Evolutionary conservation across 2,329 filamentous ascomycete genomes (phyloP).

Genomic region (Fusarium fracticaudum): DNA sequence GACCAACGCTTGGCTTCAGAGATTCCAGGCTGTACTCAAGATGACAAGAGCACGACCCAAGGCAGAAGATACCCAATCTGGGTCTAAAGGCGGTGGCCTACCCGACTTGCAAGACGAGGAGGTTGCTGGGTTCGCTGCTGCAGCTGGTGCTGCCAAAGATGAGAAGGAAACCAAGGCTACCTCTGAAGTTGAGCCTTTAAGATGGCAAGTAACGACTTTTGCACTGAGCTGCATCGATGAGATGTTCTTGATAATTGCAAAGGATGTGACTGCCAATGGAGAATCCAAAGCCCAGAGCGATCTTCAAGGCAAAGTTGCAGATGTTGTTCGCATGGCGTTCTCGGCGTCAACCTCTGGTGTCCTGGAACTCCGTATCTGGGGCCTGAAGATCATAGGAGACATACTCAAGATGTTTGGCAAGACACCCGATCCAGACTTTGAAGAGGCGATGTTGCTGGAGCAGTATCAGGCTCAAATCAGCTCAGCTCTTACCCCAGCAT

Average conservation of each 20-base stretch:
- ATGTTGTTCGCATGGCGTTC: slow-evolving; percentile 96
- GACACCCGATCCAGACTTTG: slow-evolving; percentile 93
- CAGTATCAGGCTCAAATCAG: slow-evolving; percentile 99
- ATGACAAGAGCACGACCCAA: slow-evolving; percentile 80
- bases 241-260: slow-evolving; percentile 80
- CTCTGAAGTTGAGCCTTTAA: slow-evolving; percentile 83
- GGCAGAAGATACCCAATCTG: slow-evolving; percentile 58
- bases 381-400: slow-evolving; percentile 91
- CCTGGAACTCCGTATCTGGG: slow-evolving; percentile 87
- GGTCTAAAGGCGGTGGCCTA: slow-evolving; percentile 59
- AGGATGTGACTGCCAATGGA: slow-evolving; percentile 80
- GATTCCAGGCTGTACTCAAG: slow-evolving; percentile 87
- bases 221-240: slow-evolving; percentile 90
- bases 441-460: slow-evolving; percentile 95
- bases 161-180: slow-evolving; percentile 59
- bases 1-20: slow-evolving; percentile 85
- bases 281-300: slow-evolving; percentile 81
- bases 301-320: slow-evolving; percentile 84
- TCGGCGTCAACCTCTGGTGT: slow-evolving; percentile 96
- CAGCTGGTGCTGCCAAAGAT: slow-evolving; percentile 68
- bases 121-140: slow-evolving; percentile 92
- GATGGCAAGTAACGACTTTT: slow-evolving; percentile 96
- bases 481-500: slow-evolving; percentile 94
- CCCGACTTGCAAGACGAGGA: slow-evolving; percentile 96
- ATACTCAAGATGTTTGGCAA: slow-evolving; percentile 96